Base-by-base conservation (phyloP, 495 filamentous ascomycete genomes). In the Neurospora cerealis region DNA sequence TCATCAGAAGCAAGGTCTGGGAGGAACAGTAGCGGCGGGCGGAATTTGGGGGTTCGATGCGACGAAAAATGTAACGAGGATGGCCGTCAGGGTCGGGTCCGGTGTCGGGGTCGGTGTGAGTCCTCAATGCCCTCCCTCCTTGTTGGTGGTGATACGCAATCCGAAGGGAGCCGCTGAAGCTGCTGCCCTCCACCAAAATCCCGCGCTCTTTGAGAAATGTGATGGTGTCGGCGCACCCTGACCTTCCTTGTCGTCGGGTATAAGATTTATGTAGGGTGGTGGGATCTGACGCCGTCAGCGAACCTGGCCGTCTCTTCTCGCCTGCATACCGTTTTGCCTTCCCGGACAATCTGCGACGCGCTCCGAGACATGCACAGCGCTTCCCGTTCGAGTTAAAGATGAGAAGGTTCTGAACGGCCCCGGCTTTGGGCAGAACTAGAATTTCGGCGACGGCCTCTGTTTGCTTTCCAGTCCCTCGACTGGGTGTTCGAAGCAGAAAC, bases 81-180 rank as follows among this genome's bases (percentile, higher is more conserved):
- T 77, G 74, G 74, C 71, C 74, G 48, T 38, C n/a, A 36, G 69
- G 42, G 74, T 75, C 75, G 78, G 77, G 77, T 60, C 72, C 78
- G 73, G 70, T 40, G 60, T 79, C 69, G 73, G 74, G 21, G n/a
- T 72, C 40, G 72, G 62, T 66, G 60, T 66, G 75, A 73, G 74
- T 70, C 72, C 73, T 75, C 37, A 77, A 72, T 62, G 24, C 15
- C 54, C 28, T 60, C 48, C 15, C 54, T 60, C 15, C 48, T 60
- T 2, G 11, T 60, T 60, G 54, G 17, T 62, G 54, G 28, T 66
- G 54, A 34, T 66, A 66, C 15, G 28, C 54, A 66, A 66, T 66
- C 7, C 54, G 28, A 66, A 10, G 54, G 28, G 54, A 66, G 17
- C 28, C 28, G 54, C 54, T 34, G 54, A 66, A 66, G 54, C 2